A percentile compares a stretch with the other conserved stretches of the same genome.
phyloP scores from a whole-genome alignment of 495 filamentous ascomycete genomes.

The Talaromyces nanjingensis region DNA sequence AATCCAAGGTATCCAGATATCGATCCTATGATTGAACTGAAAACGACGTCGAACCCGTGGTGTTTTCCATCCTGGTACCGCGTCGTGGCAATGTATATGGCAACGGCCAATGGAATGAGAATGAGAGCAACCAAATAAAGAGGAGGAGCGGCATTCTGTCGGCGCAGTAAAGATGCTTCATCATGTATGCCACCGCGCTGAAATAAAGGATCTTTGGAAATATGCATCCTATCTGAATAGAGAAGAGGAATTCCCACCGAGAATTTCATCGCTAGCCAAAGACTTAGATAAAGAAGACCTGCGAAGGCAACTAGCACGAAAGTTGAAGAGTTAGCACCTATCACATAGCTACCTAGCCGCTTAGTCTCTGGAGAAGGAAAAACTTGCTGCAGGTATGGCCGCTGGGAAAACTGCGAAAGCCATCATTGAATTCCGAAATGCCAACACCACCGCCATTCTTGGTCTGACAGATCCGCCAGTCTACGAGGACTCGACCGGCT shows the following conservation, averaged over 20 bases:
- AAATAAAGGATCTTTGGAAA: not conserved
- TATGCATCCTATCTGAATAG: not conserved
- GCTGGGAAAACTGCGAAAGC: constrained; percentile 1
- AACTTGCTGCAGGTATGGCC: not conserved
- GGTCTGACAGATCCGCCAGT: not conserved
- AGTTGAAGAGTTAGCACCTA: not conserved
- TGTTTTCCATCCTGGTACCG: not conserved
- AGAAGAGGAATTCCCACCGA: not conserved
- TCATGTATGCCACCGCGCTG: not conserved
- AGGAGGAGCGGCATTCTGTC: not conserved
- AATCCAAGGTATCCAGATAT: not conserved
- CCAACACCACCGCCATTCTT: not conserved
- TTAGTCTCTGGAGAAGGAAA: not conserved
- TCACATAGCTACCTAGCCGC: not conserved
- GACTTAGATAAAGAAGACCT: not conserved
- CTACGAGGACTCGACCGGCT: not conserved
- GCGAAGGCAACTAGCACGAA: not conserved
- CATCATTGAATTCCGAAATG: not conserved
- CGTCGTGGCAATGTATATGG: not conserved
- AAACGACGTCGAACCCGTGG: not conserved
- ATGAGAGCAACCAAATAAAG: not conserved
- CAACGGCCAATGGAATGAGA: not conserved
- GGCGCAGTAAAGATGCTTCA: not conserved
- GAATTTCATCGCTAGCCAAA: not conserved
- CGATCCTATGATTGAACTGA: not conserved